These are phyloP conservation scores for Pelagomonas calceolata DNA, from an alignment of 108 stramenopile species.

Conservation along the genomic window DNA sequence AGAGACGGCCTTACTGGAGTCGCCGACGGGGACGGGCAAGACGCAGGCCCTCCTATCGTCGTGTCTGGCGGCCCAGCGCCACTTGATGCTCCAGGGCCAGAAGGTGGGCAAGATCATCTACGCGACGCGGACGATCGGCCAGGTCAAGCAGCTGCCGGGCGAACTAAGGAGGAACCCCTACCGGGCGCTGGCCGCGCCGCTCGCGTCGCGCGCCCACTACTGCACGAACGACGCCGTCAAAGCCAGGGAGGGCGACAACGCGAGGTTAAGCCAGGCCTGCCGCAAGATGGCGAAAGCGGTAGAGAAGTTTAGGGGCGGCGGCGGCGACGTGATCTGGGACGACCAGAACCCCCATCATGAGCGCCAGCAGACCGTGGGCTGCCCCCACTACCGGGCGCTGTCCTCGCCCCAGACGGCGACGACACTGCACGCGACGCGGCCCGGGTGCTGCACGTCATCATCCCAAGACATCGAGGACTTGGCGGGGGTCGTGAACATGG, in stretches of 20 bases:
- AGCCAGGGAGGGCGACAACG: too few species aligned
- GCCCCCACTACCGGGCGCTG: neutral
- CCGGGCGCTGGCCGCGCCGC: neutral
- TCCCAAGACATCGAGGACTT: too few species aligned
- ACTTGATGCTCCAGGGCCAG: constrained; percentile 1
- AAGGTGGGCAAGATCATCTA: neutral
- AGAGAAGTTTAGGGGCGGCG: too few species aligned
- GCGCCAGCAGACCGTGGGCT: neutral
- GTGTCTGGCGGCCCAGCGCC: constrained; percentile 69
- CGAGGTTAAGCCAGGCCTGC: too few species aligned
- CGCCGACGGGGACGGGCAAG: constrained; percentile 83
- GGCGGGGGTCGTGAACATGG: neutral
- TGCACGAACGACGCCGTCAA: neutral
- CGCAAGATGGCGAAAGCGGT: too few species aligned
- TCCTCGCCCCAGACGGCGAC: neutral
- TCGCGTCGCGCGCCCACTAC: neutral
- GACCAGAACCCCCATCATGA: too few species aligned
- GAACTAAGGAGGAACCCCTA: neutral
- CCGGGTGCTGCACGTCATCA: neutral
- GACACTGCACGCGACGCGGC: neutral
- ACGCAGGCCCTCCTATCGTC: constrained; percentile 73
- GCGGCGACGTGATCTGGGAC: too few species aligned
- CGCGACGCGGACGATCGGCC: constrained; percentile 1
- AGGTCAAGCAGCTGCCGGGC: neutral
- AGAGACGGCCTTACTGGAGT: constrained; percentile 57